A percentile compares a stretch with the other conserved stretches of the same genome.
Conservation (phyloP, 2,329 filamentous ascomycete species). For the Chalaropsis thielavioides region DNA sequence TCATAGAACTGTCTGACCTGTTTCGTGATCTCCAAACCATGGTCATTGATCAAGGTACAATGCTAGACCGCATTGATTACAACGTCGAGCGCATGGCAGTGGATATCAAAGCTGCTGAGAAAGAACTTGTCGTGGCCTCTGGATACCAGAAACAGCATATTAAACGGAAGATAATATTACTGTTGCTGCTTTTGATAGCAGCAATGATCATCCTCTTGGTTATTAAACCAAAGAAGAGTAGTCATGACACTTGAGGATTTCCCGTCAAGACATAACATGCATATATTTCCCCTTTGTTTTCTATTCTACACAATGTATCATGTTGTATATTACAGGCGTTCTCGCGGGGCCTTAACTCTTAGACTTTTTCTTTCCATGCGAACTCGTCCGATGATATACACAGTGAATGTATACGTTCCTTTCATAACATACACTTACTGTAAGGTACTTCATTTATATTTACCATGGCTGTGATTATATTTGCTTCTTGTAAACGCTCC, state of each 20-base stretch:
- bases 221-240: constrained; percentile 57
- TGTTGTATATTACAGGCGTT: not conserved
- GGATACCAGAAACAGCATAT: constrained; percentile 78
- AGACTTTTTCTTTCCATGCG: not conserved
- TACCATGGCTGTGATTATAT: not conserved
- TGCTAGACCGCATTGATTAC: constrained; percentile 91
- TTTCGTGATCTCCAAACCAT: constrained; percentile 93
- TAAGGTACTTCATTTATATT: not conserved
- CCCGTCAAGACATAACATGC: not conserved
- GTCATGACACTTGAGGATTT: not conserved
- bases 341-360: not conserved
- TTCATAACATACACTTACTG: not conserved
- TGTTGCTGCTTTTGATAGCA: constrained; percentile 71
- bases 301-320: not conserved
- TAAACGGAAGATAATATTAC: constrained; percentile 82
- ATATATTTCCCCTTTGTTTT: not conserved
- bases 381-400: not conserved
- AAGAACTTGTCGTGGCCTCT: constrained; percentile 76
- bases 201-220: constrained; percentile 75
- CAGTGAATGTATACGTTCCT: too few relatives aligned
- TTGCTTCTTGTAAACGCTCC: not conserved
- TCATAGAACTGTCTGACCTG: constrained; percentile 91
- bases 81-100: constrained; percentile 93
- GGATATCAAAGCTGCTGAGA: constrained; percentile 84
- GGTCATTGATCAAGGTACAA: constrained; percentile 84